phyloP scores from a whole-genome alignment of 1,284 basidiomycete species.

The Microbotryum scabiosae region DNA sequence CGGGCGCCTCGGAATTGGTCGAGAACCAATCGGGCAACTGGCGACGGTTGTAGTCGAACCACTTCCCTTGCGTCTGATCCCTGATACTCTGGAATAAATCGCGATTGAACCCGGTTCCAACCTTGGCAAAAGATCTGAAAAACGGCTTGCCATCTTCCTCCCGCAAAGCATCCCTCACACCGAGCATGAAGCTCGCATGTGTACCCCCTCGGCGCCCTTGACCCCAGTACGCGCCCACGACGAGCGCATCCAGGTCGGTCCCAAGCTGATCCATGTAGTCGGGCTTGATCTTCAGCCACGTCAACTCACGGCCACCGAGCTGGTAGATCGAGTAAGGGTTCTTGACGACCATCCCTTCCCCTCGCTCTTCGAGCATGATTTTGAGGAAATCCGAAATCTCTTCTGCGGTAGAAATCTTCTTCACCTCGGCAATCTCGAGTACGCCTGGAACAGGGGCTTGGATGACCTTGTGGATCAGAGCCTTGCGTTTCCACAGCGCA shows the following conservation, averaged over 20 bases:
- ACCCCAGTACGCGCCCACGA: conserved; percentile 55
- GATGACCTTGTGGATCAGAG: conserved; percentile 35
- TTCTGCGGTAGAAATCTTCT: not conserved
- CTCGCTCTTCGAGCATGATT: conserved; percentile 64
- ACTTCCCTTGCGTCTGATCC: conserved; percentile 40
- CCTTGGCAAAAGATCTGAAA: conserved; percentile 69
- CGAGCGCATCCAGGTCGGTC: conserved; percentile 69
- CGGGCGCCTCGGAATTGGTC: conserved; percentile 33
- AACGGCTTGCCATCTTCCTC: conserved; percentile 27
- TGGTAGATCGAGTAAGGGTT: conserved; percentile 68
- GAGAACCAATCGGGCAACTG: conserved; percentile 39
- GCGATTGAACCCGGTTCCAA: conserved; percentile 76
- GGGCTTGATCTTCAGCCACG: conserved; percentile 94
- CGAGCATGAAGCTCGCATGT: conserved; percentile 43
- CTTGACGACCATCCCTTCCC: conserved; percentile 87
- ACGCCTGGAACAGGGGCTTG: conserved; percentile 3
- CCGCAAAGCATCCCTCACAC: conserved; percentile 36
- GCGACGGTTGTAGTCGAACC: conserved; percentile 39
- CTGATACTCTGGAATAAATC: conserved; percentile 67
- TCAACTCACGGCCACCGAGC: conserved; percentile 71
- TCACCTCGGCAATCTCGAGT: conserved; percentile 5
- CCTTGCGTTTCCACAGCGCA: conserved; percentile 42
- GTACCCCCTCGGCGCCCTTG: conserved; percentile 43
- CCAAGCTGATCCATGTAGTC: conserved; percentile 60
- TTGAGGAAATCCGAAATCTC: conserved; percentile 40